Evolutionary conservation across 768 basidiomycete species (phyloP), one percentile per base, ranked within the genome.

Genomic region (Termitomyces sp.): DNA sequence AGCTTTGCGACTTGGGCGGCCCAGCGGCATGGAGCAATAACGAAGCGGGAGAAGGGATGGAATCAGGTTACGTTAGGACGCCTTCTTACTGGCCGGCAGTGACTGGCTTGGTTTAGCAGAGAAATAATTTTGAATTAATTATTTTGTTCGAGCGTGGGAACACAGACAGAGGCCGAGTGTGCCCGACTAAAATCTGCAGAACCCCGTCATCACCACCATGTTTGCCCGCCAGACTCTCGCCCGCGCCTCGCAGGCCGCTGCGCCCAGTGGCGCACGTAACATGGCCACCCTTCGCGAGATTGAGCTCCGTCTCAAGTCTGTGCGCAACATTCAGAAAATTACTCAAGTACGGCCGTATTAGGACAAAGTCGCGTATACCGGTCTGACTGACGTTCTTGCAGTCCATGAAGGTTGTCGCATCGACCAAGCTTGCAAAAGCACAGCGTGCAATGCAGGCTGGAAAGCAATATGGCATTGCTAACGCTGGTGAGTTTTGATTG

Each of bases 371-470:
- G 41, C 68, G 44, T 30, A 16, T 18, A 54, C 33, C 35, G 30
- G 46, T 26, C 11, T 44, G 18, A 36, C 32, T 57, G 9, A 26
- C 22, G 44, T 56, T 68, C 52, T 47, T 68, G 14, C 67, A 94
- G 90, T 93, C 94, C 51, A 96, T 97, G 93, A 96, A 97, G 83
- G 95, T 99, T 85, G 96, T 98, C 81, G 96, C 95, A 57, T 98
- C 96, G 52, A 96, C 95, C 53, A 94, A 95, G 74, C 87, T 99
- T 36, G 84, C 87, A 66, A 94, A 96, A 77, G 97, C 96, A 54
- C 93, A 96, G 79, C 83, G 87, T 65, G 93, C 94, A 60, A 95
- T 98, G 92, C 76, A 78, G 62, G 83, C 83, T 54, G 97, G 94
- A 65, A 98, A 96, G 80, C 74, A 86, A 67, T 97, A 98, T 74